A percentile compares a stretch with the other conserved stretches of the same genome.
These are phyloP conservation scores for Phalaenopsis hybrid DNA, from an alignment of 116 monocot genomes.

Conservation along the genomic window DNA sequence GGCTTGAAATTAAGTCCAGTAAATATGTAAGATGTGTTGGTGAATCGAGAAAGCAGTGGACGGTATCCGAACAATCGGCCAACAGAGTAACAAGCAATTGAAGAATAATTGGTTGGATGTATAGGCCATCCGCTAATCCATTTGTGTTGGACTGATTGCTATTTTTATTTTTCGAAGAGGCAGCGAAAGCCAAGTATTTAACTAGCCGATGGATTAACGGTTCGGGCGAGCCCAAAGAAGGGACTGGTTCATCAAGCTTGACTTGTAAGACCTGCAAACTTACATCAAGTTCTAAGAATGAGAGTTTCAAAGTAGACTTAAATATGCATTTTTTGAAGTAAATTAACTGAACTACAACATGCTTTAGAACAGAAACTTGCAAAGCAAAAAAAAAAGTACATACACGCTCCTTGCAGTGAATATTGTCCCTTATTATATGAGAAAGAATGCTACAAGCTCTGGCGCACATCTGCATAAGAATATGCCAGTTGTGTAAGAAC, in stretches of 20 bases:
- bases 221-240: constrained; percentile 64
- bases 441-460: constrained; percentile 89
- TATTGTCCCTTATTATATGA: constrained; percentile 84
- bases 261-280: constrained; percentile 58
- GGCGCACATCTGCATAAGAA: constrained; percentile 58
- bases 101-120: constrained; percentile 60
- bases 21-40: constrained; percentile 71
- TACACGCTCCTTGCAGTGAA: constrained; percentile 81
- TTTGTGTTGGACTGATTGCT: constrained; percentile 20
- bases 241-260: constrained; percentile 53
- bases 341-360: neutral
- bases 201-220: constrained; percentile 75
- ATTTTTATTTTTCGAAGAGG: constrained; percentile 39
- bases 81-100: constrained; percentile 70
- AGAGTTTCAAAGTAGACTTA: neutral
- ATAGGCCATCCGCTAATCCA: constrained; percentile 26
- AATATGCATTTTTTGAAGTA: neutral
- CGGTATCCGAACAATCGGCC: constrained; percentile 65
- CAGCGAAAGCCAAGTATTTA: constrained; percentile 60
- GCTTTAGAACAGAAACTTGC: too few species aligned
- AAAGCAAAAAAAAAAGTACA: neutral
- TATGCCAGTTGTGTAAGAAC: neutral
- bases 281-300: neutral
- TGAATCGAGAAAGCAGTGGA: constrained; percentile 66
- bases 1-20: constrained; percentile 51